These are phyloP conservation scores for Aspergillus bombycis DNA, from an alignment of 2,329 filamentous ascomycete genomes.

Conservation along the genomic window DNA sequence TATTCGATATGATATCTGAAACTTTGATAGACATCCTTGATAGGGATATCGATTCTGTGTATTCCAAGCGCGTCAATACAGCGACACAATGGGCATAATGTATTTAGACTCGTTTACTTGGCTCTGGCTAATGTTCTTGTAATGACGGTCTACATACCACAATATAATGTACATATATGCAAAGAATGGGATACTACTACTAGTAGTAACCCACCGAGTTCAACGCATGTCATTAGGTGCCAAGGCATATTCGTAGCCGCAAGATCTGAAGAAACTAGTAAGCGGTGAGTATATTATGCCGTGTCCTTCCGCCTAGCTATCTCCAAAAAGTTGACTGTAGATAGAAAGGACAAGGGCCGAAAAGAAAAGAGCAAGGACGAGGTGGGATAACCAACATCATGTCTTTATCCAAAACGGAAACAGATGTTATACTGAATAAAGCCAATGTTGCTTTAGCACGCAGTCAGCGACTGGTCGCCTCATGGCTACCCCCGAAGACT, in stretches of 20 bases:
- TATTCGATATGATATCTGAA: slow-evolving; percentile 10
- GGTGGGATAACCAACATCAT: slow-evolving; percentile 18
- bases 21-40: slow-evolving; percentile 8
- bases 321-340: slow-evolving; percentile 5
- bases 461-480: slow-evolving; percentile 57
- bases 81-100: neutral
- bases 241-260: neutral
- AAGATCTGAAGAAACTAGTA: neutral
- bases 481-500: slow-evolving; percentile 57
- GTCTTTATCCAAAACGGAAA: slow-evolving; percentile 45
- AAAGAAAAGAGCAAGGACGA: neutral
- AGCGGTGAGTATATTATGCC: slow-evolving; percentile 13
- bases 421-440: slow-evolving; percentile 59
- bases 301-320: slow-evolving; percentile 15
- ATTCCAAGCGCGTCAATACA: neutral
- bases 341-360: slow-evolving; percentile 5
- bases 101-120: neutral
- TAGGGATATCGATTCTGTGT: slow-evolving; percentile 6
- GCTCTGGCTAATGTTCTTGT: neutral
- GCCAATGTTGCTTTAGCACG: slow-evolving; percentile 58
- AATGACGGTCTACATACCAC: neutral
- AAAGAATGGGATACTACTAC: neutral
- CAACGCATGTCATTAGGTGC: neutral
- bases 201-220: neutral
- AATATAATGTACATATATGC: neutral